Base-by-base conservation (phyloP, 257 asterid species). In the Nyctanthes arbortristis region DNA sequence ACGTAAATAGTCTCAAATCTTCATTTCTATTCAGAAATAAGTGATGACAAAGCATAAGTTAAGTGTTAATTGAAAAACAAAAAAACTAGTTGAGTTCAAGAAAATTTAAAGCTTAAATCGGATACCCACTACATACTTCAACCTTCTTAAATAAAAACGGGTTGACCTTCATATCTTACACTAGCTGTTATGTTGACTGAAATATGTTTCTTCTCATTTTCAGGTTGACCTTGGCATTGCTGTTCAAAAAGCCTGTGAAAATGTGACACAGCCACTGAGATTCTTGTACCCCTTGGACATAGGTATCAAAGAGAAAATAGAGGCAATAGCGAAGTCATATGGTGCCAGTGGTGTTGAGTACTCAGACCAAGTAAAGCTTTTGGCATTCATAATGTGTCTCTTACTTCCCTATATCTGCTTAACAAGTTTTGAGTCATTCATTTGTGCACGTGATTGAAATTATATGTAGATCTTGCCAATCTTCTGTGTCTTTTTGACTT, bases 281-380 rank as follows among this genome's bases (percentile, higher is more conserved):
- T 93, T 91, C 84, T 81, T 93, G 85, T 93, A 93, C 73, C 89
- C 96, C 35, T 74, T 93, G 75, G 97, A 94, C 67, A 75, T 66
- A 7, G 76, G 93, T 66, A 94, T 94, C 80, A 89, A 94, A 79
- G 95, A 89, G 78, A 94, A 93, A 80, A 94, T 94, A 64, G 96
- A 84, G 79, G 95, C 96, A 67, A 94, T 94, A 75, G 97, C 96
- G 5, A 91, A 82, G 76, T 93, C 98, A 61, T 93, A 94, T 69
- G 99, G 99, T 71, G 99, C 99, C 69, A 82, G 84, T 30, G 96
- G 97, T 1, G 95, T 94, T 36, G 97, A 94, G 80, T 94, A 91
- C 77, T 91, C 95, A 0, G 97, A 94, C 67, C 89, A 94, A 96
- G 99, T 94, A 77, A 31, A 32, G 13, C 70, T 71, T 58, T 67